Conservation (phyloP, 106 monocot genomes). For the Hemerocallis citrina region DNA sequence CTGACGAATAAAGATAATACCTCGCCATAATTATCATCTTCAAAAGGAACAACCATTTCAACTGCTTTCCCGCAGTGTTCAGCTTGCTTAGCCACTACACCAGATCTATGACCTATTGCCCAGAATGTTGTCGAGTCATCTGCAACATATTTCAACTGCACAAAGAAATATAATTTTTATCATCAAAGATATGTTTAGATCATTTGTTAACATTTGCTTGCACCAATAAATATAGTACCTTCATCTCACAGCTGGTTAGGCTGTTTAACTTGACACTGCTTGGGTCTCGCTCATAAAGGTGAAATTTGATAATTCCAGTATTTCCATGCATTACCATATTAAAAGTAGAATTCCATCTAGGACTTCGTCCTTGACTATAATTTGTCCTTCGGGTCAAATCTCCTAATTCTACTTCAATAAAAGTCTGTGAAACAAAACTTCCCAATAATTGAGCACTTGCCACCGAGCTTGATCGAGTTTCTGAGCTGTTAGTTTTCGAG, state of each 20-base stretch:
- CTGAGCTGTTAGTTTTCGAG: conserved; percentile 18
- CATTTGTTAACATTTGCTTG: background rate
- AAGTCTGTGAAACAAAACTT: conserved; percentile 30
- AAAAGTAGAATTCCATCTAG: conserved; percentile 68
- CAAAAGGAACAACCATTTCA: conserved; percentile 86
- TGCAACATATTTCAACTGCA: conserved; percentile 78
- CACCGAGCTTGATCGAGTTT: conserved; percentile 12
- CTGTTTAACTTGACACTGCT: conserved; percentile 64
- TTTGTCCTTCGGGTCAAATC: conserved; percentile 64
- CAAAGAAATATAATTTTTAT: conserved; percentile 3
- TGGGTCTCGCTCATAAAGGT: conserved; percentile 59
- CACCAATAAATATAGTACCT: conserved; percentile 46
- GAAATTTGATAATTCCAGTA: conserved; percentile 61
- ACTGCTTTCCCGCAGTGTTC: conserved; percentile 67
- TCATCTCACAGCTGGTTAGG: conserved; percentile 85
- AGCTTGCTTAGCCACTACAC: conserved; percentile 66
- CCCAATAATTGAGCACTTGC: conserved; percentile 11
- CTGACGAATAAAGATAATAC: conserved; percentile 30
- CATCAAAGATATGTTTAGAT: background rate
- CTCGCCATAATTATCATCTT: conserved; percentile 61
- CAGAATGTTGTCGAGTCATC: conserved; percentile 96
- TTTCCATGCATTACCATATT: conserved; percentile 86
- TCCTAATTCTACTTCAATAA: conserved; percentile 79
- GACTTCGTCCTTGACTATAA: conserved; percentile 35
- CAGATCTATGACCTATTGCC: conserved; percentile 67